A percentile compares a stretch with the other conserved stretches of the same genome.
These are phyloP conservation scores for Exophiala phaeomuriformis DNA, from an alignment of 2,329 filamentous ascomycete species.

Conservation along the genomic window DNA sequence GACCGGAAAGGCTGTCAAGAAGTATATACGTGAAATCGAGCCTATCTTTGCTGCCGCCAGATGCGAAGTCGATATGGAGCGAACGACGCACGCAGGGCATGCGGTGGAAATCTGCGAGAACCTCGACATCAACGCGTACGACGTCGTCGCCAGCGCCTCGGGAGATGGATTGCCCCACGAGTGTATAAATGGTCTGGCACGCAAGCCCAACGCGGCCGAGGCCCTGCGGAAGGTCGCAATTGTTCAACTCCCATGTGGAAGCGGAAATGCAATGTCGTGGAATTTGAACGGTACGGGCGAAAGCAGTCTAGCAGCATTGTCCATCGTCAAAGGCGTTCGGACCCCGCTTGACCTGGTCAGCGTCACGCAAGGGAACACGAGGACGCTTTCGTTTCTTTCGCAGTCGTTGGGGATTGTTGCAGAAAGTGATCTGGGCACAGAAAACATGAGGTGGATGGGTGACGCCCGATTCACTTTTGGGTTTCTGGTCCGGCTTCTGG, in stretches of 20 bases:
- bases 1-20: constrained; percentile 64
- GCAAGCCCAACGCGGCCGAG: constrained; percentile 63
- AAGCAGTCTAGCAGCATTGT: constrained; percentile 68
- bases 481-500: constrained; percentile 67
- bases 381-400: constrained; percentile 79
- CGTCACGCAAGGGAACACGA: constrained; percentile 69
- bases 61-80: constrained; percentile 66
- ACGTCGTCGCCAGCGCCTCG: constrained; percentile 81
- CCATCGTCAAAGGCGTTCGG: constrained; percentile 78
- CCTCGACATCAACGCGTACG: constrained; percentile 70
- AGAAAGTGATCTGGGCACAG: constrained; percentile 81
- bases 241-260: constrained; percentile 82
- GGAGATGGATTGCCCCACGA: constrained; percentile 90
- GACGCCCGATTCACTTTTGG: constrained; percentile 76
- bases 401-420: constrained; percentile 86
- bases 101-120: constrained; percentile 68
- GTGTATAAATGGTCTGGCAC: constrained; percentile 85
- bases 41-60: constrained; percentile 76
- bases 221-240: constrained; percentile 74
- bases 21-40: constrained; percentile 67
- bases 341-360: constrained; percentile 80
- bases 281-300: constrained; percentile 78
- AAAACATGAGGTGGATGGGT: constrained; percentile 91
- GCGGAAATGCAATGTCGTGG: constrained; percentile 86
- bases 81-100: constrained; percentile 66